A percentile compares a stretch with the other conserved stretches of the same genome.
Evolutionary conservation across 2,329 filamentous ascomycete species (phyloP).

Genomic region (Monosporascus sp.): DNA sequence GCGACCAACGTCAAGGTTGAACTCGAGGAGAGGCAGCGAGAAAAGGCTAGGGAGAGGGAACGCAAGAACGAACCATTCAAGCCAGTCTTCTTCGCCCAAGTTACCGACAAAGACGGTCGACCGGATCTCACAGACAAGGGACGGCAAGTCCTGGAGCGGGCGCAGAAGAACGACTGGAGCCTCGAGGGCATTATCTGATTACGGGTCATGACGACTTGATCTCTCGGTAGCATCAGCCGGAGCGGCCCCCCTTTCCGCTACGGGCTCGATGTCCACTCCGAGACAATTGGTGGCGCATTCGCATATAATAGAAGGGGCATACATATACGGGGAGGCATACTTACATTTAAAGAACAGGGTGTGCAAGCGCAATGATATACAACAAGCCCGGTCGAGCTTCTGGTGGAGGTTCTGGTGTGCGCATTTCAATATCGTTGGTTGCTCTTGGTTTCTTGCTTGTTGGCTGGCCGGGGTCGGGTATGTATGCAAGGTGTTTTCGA

Average conservation of each 20-base stretch:
- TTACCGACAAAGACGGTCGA: conserved; percentile 49
- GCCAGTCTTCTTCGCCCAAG: conserved; percentile 79
- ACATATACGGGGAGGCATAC: not conserved
- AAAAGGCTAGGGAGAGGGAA: conserved; percentile 77
- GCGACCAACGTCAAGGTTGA: conserved; percentile 87
- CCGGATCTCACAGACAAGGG: conserved; percentile 52
- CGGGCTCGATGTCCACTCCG: too few relatives aligned
- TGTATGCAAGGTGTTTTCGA: too few relatives aligned
- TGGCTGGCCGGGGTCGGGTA: too few relatives aligned
- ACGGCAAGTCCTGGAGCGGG: conserved; percentile 42
- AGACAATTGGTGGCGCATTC: too few relatives aligned
- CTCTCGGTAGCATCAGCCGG: too few relatives aligned
- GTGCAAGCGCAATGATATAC: not conserved
- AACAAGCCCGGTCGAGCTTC: too few relatives aligned
- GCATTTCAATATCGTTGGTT: too few relatives aligned
- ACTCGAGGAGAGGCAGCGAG: conserved; percentile 83
- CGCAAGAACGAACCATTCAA: conserved; percentile 64
- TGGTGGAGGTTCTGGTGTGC: too few relatives aligned
- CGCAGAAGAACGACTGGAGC: conserved; percentile 49
- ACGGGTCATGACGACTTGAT: not conserved
- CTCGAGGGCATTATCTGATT: conserved; percentile 38
- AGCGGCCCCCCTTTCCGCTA: too few relatives aligned
- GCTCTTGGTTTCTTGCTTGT: too few relatives aligned
- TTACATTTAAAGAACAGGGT: not conserved
- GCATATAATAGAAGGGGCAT: too few relatives aligned